Base-by-base conservation (phyloP, 2,329 filamentous ascomycete genomes). In the Aspergillus udagawae region DNA sequence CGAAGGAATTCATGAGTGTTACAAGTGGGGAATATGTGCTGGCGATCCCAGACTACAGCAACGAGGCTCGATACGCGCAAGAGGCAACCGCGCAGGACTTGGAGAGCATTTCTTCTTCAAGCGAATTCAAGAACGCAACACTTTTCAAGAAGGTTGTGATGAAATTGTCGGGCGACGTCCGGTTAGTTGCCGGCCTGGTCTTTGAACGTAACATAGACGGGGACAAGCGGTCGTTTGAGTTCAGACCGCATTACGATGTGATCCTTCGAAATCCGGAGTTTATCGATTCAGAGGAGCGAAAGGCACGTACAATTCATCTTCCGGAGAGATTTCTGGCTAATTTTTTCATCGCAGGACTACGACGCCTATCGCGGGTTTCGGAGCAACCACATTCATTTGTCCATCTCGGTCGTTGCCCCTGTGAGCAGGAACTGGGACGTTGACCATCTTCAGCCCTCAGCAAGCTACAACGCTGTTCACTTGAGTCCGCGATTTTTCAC, bases 61-160 rank as follows among this genome's bases (percentile, higher is more conserved):
- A 92, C 56, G 89, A 96, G 72, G 92, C 92, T 52, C 86, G 91
- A 32, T 86, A 89, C 62, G 82, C 85, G 20, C 70, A 70, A 49
- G 72, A 74, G 53, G 66, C 66, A 29, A 78, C 79, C 21, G 63
- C 70, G 6, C 70, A 77, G 53, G 83, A 86, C 53, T 79, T 82
- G 49, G 84, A 86, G 52, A 88, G 82, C 63, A 79, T 86, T 32
- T 78, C 83, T 2, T 84, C 82, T 52, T 83, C 85, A 14, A 88
- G 86, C 58, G 86, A 82, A 63, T 56, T 83, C 67, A 90, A 86
- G 65, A 84, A 88, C 38, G 86, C 88, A 2, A 89, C 92, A n/a
- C 82, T 87, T 0, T 99, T 99, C 81, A 96, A 96, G 75, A 99
- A 99, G 75, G 94, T 97, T 3, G 86, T 96, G 52, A 97, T 99